Base-by-base conservation (phyloP, 352 stramenopile species). In the Stramenopiles sp. region DNA sequence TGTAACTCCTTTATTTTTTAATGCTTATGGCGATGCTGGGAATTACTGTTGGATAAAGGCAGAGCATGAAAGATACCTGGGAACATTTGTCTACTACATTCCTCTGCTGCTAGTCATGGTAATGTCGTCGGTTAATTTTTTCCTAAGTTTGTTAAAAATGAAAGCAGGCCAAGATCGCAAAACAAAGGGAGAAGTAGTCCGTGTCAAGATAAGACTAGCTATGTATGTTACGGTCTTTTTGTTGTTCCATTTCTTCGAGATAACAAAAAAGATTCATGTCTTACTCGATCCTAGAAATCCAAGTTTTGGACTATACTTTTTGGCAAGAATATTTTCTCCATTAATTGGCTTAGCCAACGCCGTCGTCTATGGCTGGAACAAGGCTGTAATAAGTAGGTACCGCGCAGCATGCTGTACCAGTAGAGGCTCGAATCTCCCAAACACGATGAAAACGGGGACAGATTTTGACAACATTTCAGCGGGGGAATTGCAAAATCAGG, bases 21-120 rank as follows among this genome's bases (percentile, higher is more conserved):
- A 71, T 27, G 55, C 55, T 25, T 71, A 71, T 71, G 55, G 55
- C 22, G 55, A 71, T 71, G 55, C 55, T 27, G 55, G 55, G 55
- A 71, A 27, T 71, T 71, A 27, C 22, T 71, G 55, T 71, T 71
- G 55, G 55, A 71, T 71, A 71, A 71, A 71, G 55, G n/a, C n/a
- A n/a, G 55, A 71, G 55, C 55, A 71, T 25, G 22, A 25, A 22
- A 22, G 22, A 25, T 22, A 22, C 27, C 27, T 71, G 55, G 22
- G 55, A 71, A 71, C 27, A 27, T 22, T 71, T 71, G 22, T 71
- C 27, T 71, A 25, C 22, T 71, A 71, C 55, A 25, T 22, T 27
- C 55, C 55, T 71, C 55, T 71, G 55, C 22, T 71, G 27, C 22
- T 71, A 71, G 27, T 71, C 27, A 71, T 71, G 55, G 27, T 71